Evolutionary conservation across 805 yeast species (phyloP), one percentile per base, ranked within the genome.

Genomic region (Cephaloascus fragrans): DNA sequence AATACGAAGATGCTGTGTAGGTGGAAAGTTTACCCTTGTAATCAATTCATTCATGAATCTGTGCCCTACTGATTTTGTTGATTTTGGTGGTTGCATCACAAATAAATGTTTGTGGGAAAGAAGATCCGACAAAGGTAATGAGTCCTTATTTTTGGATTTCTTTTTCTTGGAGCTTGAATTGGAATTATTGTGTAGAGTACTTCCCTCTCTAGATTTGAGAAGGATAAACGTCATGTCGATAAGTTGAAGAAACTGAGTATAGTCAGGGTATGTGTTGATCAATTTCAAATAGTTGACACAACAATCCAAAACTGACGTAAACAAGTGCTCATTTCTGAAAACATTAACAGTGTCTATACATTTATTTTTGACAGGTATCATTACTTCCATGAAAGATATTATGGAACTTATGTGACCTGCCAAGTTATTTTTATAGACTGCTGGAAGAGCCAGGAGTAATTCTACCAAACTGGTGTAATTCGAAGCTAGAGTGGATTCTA

Each of bases 61-160:
- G 37, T 72, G 53, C 5, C 76, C 61, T 0, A 47, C 39, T 2
- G 32, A 20, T 15, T 61, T 44, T 5, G 77, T 71, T 1, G 40
- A 19, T 0, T 43, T 32, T 4, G 79, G 64, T 14, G 75, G 67
- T 8, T 60, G 55, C 6, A 58, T 50, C 20, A 55, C 53, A 48
- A 83, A 82, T 39, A 75, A 62, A 39, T 73, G 77, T 35, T 78
- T 67, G 53, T 82, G 84, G 1, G 88, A 77, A 36, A 81, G 62
- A 23, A 82, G 52, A 58, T 83, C 94, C 6, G 89, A 73, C 44
- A 80, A 57, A 3, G 87, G 77, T 19, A 67, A 64, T 1, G 73
- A 46, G 15, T 56, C 57, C 31, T 58, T 56, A 35, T 52, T 56
- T 45, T 67, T 73, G 48, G 67, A 68, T 49, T 62, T 71, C 38